A percentile compares a stretch with the other conserved stretches of the same genome.
phyloP scores from a whole-genome alignment of 2,329 filamentous ascomycete species.

The Colletotrichum graminicola region DNA sequence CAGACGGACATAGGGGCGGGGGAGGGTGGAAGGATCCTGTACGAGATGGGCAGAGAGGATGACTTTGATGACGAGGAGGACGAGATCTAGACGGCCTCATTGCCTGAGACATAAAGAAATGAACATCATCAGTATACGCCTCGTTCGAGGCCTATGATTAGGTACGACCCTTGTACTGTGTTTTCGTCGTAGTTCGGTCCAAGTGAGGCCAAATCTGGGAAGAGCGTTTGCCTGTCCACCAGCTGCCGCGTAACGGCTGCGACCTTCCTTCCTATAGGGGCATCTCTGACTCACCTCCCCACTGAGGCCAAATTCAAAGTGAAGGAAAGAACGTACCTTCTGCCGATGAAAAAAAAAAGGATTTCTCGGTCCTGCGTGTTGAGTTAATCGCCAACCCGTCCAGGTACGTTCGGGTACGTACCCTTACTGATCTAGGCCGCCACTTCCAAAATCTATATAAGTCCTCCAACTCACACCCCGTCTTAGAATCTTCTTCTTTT shows the following conservation, averaged over 20 bases:
- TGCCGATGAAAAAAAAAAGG: not conserved
- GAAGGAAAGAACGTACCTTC: slow-evolving; percentile 10
- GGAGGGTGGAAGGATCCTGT: slow-evolving; percentile 92
- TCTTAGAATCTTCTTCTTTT: slow-evolving; percentile 48
- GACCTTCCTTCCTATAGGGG: not conserved
- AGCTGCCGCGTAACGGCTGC: not conserved
- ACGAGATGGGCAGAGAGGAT: slow-evolving; percentile 96
- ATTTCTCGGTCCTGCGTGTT: not conserved
- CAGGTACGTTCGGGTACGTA: slow-evolving; percentile 30
- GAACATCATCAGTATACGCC: not conserved
- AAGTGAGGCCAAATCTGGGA: not conserved
- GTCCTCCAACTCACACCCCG: not conserved
- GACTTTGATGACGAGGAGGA: slow-evolving; percentile 98
- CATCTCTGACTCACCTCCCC: slow-evolving; percentile 2
- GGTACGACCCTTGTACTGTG: not conserved
- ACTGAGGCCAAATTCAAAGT: slow-evolving; percentile 31
- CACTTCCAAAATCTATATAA: slow-evolving; percentile 24
- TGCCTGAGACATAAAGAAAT: not conserved
- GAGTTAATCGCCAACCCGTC: slow-evolving; percentile 12
- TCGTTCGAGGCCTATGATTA: not conserved
- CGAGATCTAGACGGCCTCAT: slow-evolving; percentile 71
- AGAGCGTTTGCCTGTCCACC: not conserved
- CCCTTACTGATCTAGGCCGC: slow-evolving; percentile 22
- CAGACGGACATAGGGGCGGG: slow-evolving; percentile 84
- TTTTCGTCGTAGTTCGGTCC: not conserved